A percentile compares a stretch with the other conserved stretches of the same genome.
Evolutionary conservation across 495 filamentous ascomycete genomes (phyloP).

Genomic region (Hypoxylon intermedium): DNA sequence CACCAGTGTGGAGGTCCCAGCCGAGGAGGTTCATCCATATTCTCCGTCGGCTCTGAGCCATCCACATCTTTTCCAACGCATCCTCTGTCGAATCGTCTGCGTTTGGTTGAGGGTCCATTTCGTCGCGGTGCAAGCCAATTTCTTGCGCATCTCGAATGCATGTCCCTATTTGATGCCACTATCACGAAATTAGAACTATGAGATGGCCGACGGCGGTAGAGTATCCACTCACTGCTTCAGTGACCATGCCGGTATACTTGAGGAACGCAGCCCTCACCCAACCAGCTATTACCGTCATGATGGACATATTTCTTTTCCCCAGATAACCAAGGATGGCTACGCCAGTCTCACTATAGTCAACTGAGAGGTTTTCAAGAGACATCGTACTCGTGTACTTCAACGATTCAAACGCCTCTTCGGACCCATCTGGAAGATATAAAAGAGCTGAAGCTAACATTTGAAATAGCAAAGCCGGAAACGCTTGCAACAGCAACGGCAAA

Average conservation of each 20-base stretch:
- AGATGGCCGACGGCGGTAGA: neutral
- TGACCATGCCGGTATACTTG: slow-evolving; percentile 59
- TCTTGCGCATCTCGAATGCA: slow-evolving; percentile 69
- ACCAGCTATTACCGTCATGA: slow-evolving; percentile 63
- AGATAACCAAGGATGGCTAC: slow-evolving; percentile 60
- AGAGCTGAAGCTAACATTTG: slow-evolving; percentile 63
- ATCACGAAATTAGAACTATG: slow-evolving; percentile 30
- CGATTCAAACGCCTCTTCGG: slow-evolving; percentile 55
- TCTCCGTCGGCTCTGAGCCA: slow-evolving; percentile 58
- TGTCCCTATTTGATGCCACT: slow-evolving; percentile 66
- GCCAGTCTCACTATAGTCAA: slow-evolving; percentile 65
- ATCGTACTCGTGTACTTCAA: slow-evolving; percentile 66
- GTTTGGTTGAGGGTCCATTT: slow-evolving; percentile 48
- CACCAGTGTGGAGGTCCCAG: slow-evolving; percentile 67
- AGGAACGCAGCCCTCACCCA: slow-evolving; percentile 58
- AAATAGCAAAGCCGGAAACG: slow-evolving; percentile 65
- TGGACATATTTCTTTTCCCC: slow-evolving; percentile 60
- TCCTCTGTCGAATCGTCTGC: slow-evolving; percentile 51
- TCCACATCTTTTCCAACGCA: slow-evolving; percentile 59
- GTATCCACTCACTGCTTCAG: slow-evolving; percentile 50
- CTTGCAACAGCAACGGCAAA: slow-evolving; percentile 51
- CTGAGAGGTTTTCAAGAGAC: slow-evolving; percentile 65
- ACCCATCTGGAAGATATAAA: slow-evolving; percentile 57
- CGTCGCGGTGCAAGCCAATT: slow-evolving; percentile 64
- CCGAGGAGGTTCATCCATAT: slow-evolving; percentile 64